Percentiles rank a stretch among this genome's conserved stretches.
These are phyloP conservation scores for Beauveria medogensis DNA, from an alignment of 2,329 filamentous ascomycete genomes.

Conservation along the genomic window DNA sequence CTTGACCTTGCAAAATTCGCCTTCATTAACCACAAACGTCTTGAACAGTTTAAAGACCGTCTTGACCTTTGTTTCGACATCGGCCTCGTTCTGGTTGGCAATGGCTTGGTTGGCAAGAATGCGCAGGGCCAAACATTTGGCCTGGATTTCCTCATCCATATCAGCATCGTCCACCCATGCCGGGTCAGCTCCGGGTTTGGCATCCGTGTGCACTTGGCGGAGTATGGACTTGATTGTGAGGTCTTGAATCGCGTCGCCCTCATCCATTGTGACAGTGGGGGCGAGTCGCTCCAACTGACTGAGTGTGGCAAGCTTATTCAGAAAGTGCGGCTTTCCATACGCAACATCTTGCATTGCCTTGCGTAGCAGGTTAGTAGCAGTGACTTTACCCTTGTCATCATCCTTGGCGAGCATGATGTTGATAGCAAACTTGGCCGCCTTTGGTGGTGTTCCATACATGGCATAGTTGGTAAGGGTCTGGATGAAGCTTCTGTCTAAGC, in stretches of 20 bases:
- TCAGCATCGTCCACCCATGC: conserved; percentile 61
- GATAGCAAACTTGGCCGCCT: conserved; percentile 87
- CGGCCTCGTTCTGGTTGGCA: conserved; percentile 42
- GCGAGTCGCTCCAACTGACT: conserved; percentile 70
- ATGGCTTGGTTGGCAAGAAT: conserved; percentile 81
- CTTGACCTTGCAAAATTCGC: conserved; percentile 69
- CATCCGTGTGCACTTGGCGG: conserved; percentile 58
- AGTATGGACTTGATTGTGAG: conserved; percentile 70
- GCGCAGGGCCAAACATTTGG: conserved; percentile 77
- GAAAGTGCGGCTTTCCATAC: conserved; percentile 65
- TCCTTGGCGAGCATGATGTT: conserved; percentile 75
- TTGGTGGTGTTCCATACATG: conserved; percentile 69
- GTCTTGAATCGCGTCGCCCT: conserved; percentile 68
- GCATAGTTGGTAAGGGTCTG: conserved; percentile 79
- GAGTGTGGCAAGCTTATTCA: conserved; percentile 64
- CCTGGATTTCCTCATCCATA: conserved; percentile 71
- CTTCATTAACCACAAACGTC: conserved; percentile 64
- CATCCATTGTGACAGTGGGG: conserved; percentile 63
- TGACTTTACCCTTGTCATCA: conserved; percentile 68
- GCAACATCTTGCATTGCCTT: conserved; percentile 67
- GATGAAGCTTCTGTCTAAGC: conserved; percentile 69
- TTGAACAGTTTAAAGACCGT: conserved; percentile 74
- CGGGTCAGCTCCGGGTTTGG: conserved; percentile 42
- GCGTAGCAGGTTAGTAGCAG: conserved; percentile 73
- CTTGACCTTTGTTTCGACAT: conserved; percentile 51